Conservation (phyloP, 306 rosid genomes). For the Pyrus bretschneideri region DNA sequence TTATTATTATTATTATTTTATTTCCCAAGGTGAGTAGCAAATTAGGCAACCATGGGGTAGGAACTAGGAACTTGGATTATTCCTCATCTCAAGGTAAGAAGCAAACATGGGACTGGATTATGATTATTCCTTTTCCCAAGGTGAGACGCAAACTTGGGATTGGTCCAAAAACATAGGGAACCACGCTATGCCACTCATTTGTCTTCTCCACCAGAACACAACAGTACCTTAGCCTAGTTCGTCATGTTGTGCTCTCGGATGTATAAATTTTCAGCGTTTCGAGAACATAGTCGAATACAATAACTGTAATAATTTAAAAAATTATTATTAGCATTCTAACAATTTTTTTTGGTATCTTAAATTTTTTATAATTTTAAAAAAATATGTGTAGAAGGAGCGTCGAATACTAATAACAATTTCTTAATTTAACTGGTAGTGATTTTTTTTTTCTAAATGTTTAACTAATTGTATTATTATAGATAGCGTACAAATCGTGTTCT, state of each 20-base stretch:
- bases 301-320: too few species aligned
- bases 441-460: too few species aligned
- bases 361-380: too few species aligned
- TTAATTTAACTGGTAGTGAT: too few species aligned
- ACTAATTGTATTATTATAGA: too few species aligned
- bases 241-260: background rate
- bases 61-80: background rate
- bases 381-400: accelerated
- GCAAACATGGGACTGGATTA: background rate
- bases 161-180: background rate
- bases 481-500: too few species aligned
- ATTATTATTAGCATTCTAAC: too few species aligned
- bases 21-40: background rate
- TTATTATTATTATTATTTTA: background rate
- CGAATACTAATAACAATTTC: accelerated
- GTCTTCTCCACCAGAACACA: background rate
- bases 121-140: background rate
- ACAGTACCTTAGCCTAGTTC: background rate
- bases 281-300: too few species aligned
- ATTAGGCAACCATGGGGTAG: too few species aligned
- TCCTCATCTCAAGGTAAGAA: background rate
- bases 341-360: accelerated
- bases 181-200: background rate
- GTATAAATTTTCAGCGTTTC: too few species aligned
- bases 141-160: background rate